phyloP scores from a whole-genome alignment of 1,284 basidiomycete genomes.

The Amylostereum areolatum region DNA sequence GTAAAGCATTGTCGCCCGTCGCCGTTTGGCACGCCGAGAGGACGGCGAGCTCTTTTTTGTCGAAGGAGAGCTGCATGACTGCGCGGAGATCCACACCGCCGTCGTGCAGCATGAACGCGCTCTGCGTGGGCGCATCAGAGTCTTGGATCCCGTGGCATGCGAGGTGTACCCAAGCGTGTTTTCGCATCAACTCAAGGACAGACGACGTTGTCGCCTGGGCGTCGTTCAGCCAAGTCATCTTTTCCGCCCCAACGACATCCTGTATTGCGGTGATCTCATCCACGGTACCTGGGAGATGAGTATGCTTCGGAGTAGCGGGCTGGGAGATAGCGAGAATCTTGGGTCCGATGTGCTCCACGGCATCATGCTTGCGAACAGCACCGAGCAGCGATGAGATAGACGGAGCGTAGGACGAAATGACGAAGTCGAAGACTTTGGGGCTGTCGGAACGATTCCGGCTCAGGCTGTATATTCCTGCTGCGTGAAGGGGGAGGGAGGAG shows the following conservation, averaged over 20 bases:
- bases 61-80: background rate
- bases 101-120: background rate
- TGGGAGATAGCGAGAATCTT: background rate
- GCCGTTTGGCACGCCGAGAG: constrained; percentile 10
- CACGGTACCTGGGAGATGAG: background rate
- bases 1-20: constrained; percentile 5
- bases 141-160: background rate
- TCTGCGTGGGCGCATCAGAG: background rate
- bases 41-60: constrained; percentile 10
- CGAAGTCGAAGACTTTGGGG: background rate
- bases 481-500: background rate
- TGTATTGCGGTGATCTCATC: background rate
- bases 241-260: background rate
- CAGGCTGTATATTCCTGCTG: background rate
- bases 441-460: background rate
- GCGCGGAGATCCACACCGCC: background rate
- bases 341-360: background rate
- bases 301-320: background rate
- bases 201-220: background rate
- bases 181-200: background rate
- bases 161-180: background rate
- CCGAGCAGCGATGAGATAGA: background rate
- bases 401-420: background rate
- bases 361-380: background rate
- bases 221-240: background rate